Base-by-base conservation (phyloP, 2,329 filamentous ascomycete species). In the Fusarium illudens region DNA sequence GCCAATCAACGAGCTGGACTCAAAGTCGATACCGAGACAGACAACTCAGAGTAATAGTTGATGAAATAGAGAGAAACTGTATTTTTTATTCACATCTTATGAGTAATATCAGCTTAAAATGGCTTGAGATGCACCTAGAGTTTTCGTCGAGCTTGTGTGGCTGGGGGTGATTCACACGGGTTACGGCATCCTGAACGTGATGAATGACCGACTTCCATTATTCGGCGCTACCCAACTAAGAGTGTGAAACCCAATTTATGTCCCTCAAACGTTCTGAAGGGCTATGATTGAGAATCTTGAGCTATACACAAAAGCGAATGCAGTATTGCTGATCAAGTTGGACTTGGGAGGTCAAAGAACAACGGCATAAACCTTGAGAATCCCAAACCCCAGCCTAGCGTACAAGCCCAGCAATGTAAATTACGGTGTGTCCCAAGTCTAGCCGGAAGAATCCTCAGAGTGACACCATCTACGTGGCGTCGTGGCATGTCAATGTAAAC, bases 1-100 rank as follows among this genome's bases (percentile, higher is more conserved):
- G 12, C 71, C 70, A 73, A 73, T 73, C 57, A 71, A 9, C 3
- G 5, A 27, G 15, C 9, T 44, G 4, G 2, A n/a, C 27, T 27
- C 27, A 9, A 27, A 44, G 20, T 44, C 3, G 22, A 44, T n/a
- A 7, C 39, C 6, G 9, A 17, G 3, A 44, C 11, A 27, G 39
- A 44, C n/a, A 13, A 27, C 15, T 44, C 25, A 44, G 27, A 44
- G 20, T 11, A 27, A n/a, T 12, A 12, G 10, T 22, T 9, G 22
- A 25, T 44, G 27, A 44, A 27, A 17, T n/a, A 5, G 22, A 44
- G 12, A 15, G 22, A 44, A 27, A 17, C 15, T 17, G 39, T n/a
- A 9, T 11, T 44, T 25, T 44, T n/a, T 6, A 27, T 44, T 13
- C 5, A 1, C 22, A 27, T 27, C 11, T 27, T n/a, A 15, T 25